Conservation (phyloP, 768 basidiomycete genomes). For the Leccinum aurantiacum region DNA sequence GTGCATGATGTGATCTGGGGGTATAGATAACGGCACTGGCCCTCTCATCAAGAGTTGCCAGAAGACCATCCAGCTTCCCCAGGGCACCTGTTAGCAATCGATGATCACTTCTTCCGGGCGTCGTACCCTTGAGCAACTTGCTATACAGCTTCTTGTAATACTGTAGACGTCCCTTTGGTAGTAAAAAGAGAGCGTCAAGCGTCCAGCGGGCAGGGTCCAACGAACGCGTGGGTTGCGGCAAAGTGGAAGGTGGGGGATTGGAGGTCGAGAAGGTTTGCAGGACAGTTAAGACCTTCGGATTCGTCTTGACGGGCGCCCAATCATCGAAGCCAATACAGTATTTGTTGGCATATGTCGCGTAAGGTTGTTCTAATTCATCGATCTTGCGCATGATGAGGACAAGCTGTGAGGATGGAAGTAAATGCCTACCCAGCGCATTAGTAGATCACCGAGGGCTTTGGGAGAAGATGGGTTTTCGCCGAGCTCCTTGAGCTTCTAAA, state of each 20-base stretch:
- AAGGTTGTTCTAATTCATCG: constrained; percentile 86
- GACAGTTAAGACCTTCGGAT: constrained; percentile 65
- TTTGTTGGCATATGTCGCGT: constrained; percentile 74
- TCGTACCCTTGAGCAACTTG: constrained; percentile 81
- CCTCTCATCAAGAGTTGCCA: constrained; percentile 64
- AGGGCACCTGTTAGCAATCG: constrained; percentile 75
- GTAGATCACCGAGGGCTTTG: constrained; percentile 89
- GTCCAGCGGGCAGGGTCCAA: constrained; percentile 62
- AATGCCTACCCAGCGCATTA: constrained; percentile 91
- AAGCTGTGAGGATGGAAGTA: constrained; percentile 8
- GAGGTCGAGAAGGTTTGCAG: constrained; percentile 67
- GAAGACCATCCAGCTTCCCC: constrained; percentile 74
- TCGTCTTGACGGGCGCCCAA: constrained; percentile 79
- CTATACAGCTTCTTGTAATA: constrained; percentile 93
- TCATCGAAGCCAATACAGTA: constrained; percentile 77
- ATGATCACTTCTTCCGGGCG: constrained; percentile 85
- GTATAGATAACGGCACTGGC: constrained; percentile 37
- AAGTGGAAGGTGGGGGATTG: constrained; percentile 55
- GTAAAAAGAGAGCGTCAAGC: constrained; percentile 81
- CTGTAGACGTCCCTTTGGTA: constrained; percentile 80
- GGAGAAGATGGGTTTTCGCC: constrained; percentile 90
- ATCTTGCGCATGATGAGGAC: constrained; percentile 53
- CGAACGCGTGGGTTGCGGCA: constrained; percentile 34
- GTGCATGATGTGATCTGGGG: neutral
- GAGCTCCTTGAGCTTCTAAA: constrained; percentile 90